Conservation (phyloP, 306 rosid species). For the Geum urbanum region DNA sequence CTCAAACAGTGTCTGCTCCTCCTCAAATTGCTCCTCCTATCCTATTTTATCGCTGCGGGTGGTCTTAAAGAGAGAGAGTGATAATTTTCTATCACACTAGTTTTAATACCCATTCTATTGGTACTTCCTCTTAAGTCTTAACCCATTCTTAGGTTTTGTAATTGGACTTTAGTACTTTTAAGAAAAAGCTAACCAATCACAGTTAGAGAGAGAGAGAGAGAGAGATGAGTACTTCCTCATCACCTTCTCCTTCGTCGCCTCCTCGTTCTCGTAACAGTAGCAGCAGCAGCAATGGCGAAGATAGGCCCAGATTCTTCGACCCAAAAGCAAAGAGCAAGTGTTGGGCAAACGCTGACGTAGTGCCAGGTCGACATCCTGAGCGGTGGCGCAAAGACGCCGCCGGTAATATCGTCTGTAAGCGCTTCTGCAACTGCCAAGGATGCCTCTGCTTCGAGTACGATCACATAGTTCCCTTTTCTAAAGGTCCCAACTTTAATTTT, state of each 20-base stretch:
- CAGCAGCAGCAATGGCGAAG: constrained; percentile 28
- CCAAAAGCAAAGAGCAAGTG: constrained; percentile 54
- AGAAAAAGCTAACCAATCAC: too few relatives aligned
- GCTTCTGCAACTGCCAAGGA: constrained; percentile 81
- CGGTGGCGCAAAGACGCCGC: constrained; percentile 96
- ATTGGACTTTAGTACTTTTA: too few relatives aligned
- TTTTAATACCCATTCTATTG: too few relatives aligned
- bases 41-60: too few relatives aligned
- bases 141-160: too few relatives aligned
- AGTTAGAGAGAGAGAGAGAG: not conserved
- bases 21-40: too few relatives aligned
- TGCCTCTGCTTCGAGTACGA: constrained; percentile 96
- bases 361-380: constrained; percentile 89
- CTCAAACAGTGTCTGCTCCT: too few relatives aligned
- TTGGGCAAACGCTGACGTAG: constrained; percentile 65
- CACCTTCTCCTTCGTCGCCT: constrained; percentile 35
- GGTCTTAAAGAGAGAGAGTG: too few relatives aligned
- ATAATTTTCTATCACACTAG: too few relatives aligned
- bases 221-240: constrained; percentile 45
- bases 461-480: constrained; percentile 81
- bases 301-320: constrained; percentile 67
- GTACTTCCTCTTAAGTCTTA: too few relatives aligned
- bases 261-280: constrained; percentile 37
- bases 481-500: constrained; percentile 39
- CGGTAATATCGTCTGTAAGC: constrained; percentile 84